phyloP scores from a whole-genome alignment of 169 alveolate species.

The Sarcocystis neurona region DNA sequence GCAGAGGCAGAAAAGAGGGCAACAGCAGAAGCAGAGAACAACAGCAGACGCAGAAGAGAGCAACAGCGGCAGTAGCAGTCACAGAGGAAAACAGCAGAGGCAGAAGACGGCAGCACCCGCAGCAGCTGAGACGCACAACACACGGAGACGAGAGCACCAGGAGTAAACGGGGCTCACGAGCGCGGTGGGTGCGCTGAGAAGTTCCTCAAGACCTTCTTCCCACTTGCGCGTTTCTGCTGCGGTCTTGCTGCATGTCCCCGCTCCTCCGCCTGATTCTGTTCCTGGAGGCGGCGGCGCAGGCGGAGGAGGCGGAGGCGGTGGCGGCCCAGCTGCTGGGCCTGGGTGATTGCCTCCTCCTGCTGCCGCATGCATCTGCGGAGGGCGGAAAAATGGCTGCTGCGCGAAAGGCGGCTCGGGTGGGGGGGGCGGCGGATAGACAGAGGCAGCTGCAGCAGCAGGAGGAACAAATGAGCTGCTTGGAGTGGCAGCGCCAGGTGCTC shows the following conservation, averaged over 20 bases:
- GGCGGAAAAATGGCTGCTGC: neutral
- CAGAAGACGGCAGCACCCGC: neutral
- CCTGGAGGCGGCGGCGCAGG: conserved; percentile 23
- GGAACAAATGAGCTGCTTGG: neutral
- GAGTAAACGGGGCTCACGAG: neutral
- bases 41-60: neutral
- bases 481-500: too few relatives aligned
- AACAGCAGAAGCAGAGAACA: neutral
- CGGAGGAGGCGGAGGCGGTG: neutral
- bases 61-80: neutral
- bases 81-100: neutral
- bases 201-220: neutral
- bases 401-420: neutral
- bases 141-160: neutral
- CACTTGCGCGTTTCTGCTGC: neutral
- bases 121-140: neutral
- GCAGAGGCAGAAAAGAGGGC: neutral
- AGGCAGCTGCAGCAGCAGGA: conserved; percentile 2
- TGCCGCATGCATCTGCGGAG: neutral
- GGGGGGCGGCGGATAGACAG: neutral
- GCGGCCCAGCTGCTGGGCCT: conserved; percentile 8
- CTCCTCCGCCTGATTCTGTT: neutral
- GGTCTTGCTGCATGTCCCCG: neutral
- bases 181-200: neutral
- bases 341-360: neutral